Percentiles rank a stretch among this genome's conserved stretches.
Conservation (phyloP, 108 stramenopile genomes). For the Asterionellopsis glacialis region DNA sequence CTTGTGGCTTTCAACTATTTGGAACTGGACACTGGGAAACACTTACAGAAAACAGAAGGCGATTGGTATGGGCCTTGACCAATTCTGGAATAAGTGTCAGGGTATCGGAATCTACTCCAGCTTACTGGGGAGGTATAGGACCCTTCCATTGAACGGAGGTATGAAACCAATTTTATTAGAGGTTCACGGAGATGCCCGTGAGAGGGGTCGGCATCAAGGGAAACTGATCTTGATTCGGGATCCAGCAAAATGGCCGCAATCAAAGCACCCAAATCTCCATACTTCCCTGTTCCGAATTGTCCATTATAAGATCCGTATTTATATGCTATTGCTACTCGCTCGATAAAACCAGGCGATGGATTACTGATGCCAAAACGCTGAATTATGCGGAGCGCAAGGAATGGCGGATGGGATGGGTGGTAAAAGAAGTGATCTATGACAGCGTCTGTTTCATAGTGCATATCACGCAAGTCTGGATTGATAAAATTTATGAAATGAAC, state of each 20-base stretch:
- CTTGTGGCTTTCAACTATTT: too few species aligned
- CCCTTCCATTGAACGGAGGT: too few species aligned
- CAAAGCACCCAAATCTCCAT: slow-evolving; percentile 54
- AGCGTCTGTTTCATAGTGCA: slow-evolving; percentile 47
- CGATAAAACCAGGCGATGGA: slow-evolving; percentile 47
- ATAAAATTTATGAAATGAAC: slow-evolving; percentile 48
- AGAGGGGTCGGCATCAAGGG: slow-evolving; percentile 47
- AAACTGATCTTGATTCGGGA: slow-evolving; percentile 33
- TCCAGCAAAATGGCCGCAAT: slow-evolving; percentile 55
- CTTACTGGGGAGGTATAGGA: too few species aligned
- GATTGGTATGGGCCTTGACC: slow-evolving; percentile 9
- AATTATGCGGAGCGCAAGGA: slow-evolving; percentile 37
- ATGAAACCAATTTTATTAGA: too few species aligned
- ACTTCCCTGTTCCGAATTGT: slow-evolving; percentile 43
- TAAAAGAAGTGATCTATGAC: slow-evolving; percentile 49
- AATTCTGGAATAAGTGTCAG: slow-evolving; percentile 13
- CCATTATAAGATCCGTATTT: slow-evolving; percentile 17
- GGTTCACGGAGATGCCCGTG: slow-evolving; percentile 58
- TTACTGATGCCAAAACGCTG: slow-evolving; percentile 50
- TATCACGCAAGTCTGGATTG: slow-evolving; percentile 26
- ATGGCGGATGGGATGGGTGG: slow-evolving; percentile 51
- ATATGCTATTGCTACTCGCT: slow-evolving; percentile 39
- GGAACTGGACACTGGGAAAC: too few species aligned
- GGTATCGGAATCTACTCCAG: too few species aligned
- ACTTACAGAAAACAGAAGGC: not conserved